These are phyloP conservation scores for Chytriomyces hyalinus DNA, from an alignment of 192 early-diverging fungal genomes.

Conservation along the genomic window DNA sequence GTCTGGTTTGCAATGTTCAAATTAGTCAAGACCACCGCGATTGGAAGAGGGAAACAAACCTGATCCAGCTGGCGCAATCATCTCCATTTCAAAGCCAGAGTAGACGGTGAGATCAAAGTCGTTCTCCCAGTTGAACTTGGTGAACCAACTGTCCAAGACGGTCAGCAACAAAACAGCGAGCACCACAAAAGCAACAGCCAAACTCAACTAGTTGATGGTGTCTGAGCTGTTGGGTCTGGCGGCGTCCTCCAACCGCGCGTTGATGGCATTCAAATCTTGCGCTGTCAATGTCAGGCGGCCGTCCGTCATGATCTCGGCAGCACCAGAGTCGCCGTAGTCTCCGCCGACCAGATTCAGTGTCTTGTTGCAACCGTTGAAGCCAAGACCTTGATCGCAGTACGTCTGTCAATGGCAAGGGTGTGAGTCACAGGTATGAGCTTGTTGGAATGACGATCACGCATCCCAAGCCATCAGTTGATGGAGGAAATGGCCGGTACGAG, in stretches of 20 bases:
- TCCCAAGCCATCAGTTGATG: no score
- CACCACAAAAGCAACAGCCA: neutral
- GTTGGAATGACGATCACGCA: neutral
- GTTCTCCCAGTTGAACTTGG: conserved; percentile 34
- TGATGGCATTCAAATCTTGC: neutral
- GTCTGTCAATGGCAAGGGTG: neutral
- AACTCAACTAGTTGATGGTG: conserved; percentile 24
- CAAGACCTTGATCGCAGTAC: neutral
- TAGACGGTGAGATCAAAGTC: conserved; percentile 30
- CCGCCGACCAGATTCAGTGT: conserved; percentile 19
- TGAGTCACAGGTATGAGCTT: neutral
- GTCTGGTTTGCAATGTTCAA: neutral
- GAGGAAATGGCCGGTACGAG: no score
- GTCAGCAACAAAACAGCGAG: neutral
- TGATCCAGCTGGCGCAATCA: conserved; percentile 11
- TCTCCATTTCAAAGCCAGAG: conserved; percentile 14
- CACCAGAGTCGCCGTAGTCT: conserved; percentile 17
- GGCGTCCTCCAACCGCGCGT: conserved; percentile 1
- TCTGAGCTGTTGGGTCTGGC: conserved; percentile 3
- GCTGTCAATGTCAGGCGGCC: conserved; percentile 5
- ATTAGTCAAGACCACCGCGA: no score
- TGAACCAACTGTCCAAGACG: conserved; percentile 18
- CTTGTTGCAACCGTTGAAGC: conserved; percentile 24
- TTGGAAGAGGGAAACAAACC: no score
- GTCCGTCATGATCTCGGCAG: conserved; percentile 1